Conservation (phyloP, 1,284 basidiomycete genomes). For the Apiotrichum laibachii region DNA sequence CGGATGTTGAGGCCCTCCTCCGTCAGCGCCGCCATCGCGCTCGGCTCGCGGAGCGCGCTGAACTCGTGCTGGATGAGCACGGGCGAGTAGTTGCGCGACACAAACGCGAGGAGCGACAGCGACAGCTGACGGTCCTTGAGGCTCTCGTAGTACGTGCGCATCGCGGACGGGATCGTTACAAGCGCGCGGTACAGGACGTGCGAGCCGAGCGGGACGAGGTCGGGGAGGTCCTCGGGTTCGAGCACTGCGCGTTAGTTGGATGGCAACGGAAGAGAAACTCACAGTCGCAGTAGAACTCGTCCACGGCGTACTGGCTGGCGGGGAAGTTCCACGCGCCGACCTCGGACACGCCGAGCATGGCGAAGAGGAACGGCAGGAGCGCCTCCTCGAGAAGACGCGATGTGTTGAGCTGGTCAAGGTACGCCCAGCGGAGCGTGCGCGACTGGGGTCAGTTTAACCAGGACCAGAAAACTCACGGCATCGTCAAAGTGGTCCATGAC, state of each 20-base stretch:
- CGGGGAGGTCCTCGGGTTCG: constrained; percentile 59
- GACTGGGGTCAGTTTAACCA: constrained; percentile 21
- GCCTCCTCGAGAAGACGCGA: constrained; percentile 62
- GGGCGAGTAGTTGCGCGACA: constrained; percentile 84
- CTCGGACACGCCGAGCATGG: constrained; percentile 58
- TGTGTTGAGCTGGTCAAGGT: constrained; percentile 79
- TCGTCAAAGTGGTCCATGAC: constrained; percentile 81
- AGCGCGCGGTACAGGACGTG: constrained; percentile 86
- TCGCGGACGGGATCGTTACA: constrained; percentile 72
- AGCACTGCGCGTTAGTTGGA: constrained; percentile 54
- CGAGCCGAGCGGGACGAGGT: constrained; percentile 66
- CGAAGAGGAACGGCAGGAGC: constrained; percentile 75
- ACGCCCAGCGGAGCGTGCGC: constrained; percentile 55
- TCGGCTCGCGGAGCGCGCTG: constrained; percentile 67
- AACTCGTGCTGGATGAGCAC: constrained; percentile 83
- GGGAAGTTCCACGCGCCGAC: constrained; percentile 50
- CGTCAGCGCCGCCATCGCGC: constrained; percentile 62
- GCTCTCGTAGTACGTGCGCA: constrained; percentile 79
- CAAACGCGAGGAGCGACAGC: constrained; percentile 71
- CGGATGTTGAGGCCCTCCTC: constrained; percentile 82
- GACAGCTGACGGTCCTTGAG: constrained; percentile 87
- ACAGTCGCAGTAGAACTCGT: constrained; percentile 69
- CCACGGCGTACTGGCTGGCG: constrained; percentile 71
- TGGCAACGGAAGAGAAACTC: neutral
- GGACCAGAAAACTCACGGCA: constrained; percentile 61